These are phyloP conservation scores for Fabrea salina DNA, from an alignment of 169 alveolate species.

Conservation along the genomic window DNA sequence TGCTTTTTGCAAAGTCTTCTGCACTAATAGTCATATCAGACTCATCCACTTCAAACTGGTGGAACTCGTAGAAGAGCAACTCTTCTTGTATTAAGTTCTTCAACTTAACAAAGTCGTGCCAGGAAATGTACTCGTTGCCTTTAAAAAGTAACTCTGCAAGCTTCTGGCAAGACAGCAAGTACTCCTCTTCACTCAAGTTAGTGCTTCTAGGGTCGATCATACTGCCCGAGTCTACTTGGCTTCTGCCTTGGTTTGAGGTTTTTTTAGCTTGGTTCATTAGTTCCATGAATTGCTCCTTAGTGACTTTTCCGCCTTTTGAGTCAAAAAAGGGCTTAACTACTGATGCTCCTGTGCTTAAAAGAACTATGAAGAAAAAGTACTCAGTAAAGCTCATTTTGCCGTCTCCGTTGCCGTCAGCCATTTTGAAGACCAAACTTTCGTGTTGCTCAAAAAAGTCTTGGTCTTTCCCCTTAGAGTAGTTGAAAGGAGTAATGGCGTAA, in stretches of 20 bases:
- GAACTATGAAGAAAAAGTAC: slow-evolving; percentile 59
- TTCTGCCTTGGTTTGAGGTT: slow-evolving; percentile 40
- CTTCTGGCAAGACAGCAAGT: slow-evolving; percentile 27
- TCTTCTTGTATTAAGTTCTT: slow-evolving; percentile 32
- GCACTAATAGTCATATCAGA: slow-evolving; percentile 43
- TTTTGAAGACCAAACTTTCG: slow-evolving; percentile 28
- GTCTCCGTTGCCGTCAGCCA: slow-evolving; percentile 48
- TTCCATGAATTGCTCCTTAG: slow-evolving; percentile 30
- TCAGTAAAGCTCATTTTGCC: slow-evolving; percentile 58
- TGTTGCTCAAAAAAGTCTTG: slow-evolving; percentile 39
- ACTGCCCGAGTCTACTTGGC: slow-evolving; percentile 26
- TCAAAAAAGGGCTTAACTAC: slow-evolving; percentile 26
- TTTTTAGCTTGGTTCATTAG: slow-evolving; percentile 39
- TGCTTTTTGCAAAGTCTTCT: slow-evolving; percentile 60
- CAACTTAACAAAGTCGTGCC: slow-evolving; percentile 31
- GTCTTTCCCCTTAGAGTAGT: slow-evolving; percentile 34
- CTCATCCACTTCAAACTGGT: slow-evolving; percentile 49
- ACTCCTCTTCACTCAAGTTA: slow-evolving; percentile 39
- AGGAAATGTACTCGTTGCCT: slow-evolving; percentile 27
- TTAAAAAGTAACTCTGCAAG: slow-evolving; percentile 25
- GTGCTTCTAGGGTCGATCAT: slow-evolving; percentile 56
- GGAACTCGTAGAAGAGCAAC: slow-evolving; percentile 46
- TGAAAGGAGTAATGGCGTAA: slow-evolving; percentile 53
- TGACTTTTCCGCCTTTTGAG: slow-evolving; percentile 22
- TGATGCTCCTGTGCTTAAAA: slow-evolving; percentile 34